Evolutionary conservation across 1,284 basidiomycete species (phyloP).

Genomic region (Phaffia rhodozyma): DNA sequence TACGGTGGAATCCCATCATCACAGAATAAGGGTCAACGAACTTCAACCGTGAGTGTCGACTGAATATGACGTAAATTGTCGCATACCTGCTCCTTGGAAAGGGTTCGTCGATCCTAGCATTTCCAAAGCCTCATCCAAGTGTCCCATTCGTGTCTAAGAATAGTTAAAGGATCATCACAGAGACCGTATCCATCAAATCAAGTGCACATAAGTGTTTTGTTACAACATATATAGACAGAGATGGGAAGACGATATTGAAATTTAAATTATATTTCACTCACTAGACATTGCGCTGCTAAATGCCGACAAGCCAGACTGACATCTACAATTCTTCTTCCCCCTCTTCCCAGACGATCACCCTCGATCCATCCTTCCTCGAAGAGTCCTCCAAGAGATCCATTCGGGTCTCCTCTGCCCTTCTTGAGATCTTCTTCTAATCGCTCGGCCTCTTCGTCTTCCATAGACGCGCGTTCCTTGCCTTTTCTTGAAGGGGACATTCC

Average conservation of each 20-base stretch:
- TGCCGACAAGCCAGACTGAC: slow-evolving; percentile 86
- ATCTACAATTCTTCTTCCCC: slow-evolving; percentile 51
- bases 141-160: slow-evolving; percentile 53
- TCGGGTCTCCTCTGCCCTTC: background rate
- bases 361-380: background rate
- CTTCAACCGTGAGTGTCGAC: background rate
- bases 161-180: slow-evolving; percentile 38
- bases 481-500: background rate
- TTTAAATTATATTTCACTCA: slow-evolving; percentile 25
- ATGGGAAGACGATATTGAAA: background rate
- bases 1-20: no score
- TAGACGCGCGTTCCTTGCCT: slow-evolving; percentile 9
- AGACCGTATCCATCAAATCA: background rate
- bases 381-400: no score
- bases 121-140: slow-evolving; percentile 84
- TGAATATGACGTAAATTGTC: slow-evolving; percentile 14
- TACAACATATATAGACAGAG: no score
- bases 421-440: slow-evolving; percentile 1
- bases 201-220: no score
- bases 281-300: slow-evolving; percentile 86
- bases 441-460: background rate
- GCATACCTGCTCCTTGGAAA: slow-evolving; percentile 55
- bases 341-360: slow-evolving; percentile 8
- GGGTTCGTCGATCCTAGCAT: slow-evolving; percentile 86
- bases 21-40: no score